Conservation (phyloP, 2,329 filamentous ascomycete genomes). For the Beauveria asiatica region DNA sequence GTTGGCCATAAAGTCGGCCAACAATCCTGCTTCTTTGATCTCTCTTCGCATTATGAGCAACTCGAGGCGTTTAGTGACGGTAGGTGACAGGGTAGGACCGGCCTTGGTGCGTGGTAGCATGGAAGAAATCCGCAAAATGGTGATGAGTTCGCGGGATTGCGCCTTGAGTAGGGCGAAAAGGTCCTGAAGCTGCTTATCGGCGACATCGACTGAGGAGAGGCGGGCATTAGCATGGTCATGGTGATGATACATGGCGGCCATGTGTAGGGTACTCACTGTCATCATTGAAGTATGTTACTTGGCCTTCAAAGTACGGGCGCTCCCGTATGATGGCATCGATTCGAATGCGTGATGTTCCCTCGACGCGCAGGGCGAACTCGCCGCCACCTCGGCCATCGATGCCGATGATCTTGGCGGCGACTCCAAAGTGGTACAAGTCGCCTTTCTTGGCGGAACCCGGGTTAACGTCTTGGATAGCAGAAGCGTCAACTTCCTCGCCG, state of each 20-base stretch:
- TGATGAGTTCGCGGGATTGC: conserved; percentile 76
- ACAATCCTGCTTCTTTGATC: conserved; percentile 67
- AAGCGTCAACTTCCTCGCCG: conserved; percentile 41
- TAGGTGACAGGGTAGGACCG: conserved; percentile 62
- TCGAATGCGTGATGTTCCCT: conserved; percentile 70
- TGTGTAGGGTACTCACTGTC: conserved; percentile 40
- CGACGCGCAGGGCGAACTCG: conserved; percentile 77
- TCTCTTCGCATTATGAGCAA: conserved; percentile 79
- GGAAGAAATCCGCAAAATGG: conserved; percentile 74
- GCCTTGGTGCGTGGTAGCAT: conserved; percentile 64
- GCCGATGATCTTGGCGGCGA: conserved; percentile 68
- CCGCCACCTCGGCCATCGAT: conserved; percentile 67
- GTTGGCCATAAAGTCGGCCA: conserved; percentile 97
- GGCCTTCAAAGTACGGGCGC: conserved; percentile 77
- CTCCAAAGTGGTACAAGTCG: conserved; percentile 77
- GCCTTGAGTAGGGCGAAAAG: conserved; percentile 76
- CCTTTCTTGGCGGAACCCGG: conserved; percentile 53
- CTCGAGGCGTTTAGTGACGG: conserved; percentile 80
- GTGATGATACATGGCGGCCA: not conserved
- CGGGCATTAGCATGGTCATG: not conserved
- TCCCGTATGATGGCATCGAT: conserved; percentile 61
- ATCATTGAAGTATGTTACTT: conserved; percentile 64
- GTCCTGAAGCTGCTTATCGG: conserved; percentile 56
- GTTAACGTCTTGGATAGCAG: conserved; percentile 40
- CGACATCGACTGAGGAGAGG: conserved; percentile 19